phyloP scores from a whole-genome alignment of 805 yeast genomes.

The Candida stauntonica region DNA sequence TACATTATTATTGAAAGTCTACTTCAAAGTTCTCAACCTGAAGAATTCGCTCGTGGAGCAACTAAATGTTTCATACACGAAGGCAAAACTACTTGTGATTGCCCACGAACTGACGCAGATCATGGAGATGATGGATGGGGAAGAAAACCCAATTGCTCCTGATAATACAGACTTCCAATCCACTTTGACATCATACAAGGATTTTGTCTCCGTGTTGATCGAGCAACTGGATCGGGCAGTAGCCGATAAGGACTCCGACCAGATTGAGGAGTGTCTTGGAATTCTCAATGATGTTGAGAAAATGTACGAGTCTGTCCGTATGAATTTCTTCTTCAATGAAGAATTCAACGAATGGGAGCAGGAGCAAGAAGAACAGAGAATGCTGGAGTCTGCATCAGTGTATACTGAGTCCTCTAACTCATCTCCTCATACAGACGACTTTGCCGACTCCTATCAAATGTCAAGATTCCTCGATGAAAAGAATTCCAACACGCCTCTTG shows the following conservation, averaged over 20 bases:
- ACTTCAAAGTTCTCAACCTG: conserved; percentile 39
- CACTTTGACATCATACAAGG: conserved; percentile 47
- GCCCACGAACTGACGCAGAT: conserved; percentile 54
- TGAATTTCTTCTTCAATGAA: conserved; percentile 31
- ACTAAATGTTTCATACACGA: conserved; percentile 55
- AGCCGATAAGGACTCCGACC: conserved; percentile 47
- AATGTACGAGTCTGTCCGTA: conserved; percentile 59
- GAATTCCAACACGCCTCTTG: conserved; percentile 2
- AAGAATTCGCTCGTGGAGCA: conserved; percentile 48
- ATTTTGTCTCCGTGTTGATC: conserved; percentile 53
- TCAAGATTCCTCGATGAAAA: conserved; percentile 11
- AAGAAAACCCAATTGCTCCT: conserved; percentile 19
- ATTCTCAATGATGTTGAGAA: conserved; percentile 67
- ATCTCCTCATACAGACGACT: conserved; percentile 10
- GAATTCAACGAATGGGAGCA: conserved; percentile 26
- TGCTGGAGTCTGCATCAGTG: conserved; percentile 6
- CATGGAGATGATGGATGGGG: conserved; percentile 26
- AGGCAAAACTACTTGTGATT: conserved; percentile 59
- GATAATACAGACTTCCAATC: conserved; percentile 34
- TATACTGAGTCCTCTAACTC: conserved; percentile 8
- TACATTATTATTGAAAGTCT: conserved; percentile 22
- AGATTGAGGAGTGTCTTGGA: conserved; percentile 61
- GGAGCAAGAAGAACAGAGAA: conserved; percentile 13
- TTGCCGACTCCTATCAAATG: conserved; percentile 10
- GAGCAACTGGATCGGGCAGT: conserved; percentile 55